Evolutionary conservation across 2,329 filamentous ascomycete species (phyloP).

Genomic region (Diplodia seriata): DNA sequence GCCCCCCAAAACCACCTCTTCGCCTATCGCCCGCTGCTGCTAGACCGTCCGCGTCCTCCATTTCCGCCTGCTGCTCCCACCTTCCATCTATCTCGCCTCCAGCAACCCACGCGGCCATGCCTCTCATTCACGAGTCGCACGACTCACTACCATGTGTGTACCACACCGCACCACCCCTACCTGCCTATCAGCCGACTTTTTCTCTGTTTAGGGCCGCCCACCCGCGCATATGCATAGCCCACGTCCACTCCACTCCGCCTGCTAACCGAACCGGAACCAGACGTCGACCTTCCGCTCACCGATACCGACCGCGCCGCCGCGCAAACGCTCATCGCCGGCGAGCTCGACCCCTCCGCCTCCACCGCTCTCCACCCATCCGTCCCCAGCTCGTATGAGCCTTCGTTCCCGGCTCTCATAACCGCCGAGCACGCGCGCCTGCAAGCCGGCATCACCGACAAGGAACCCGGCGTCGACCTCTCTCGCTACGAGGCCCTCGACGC

Average conservation of each 20-base stretch:
- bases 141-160: slow-evolving; percentile 79
- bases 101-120: slow-evolving; percentile 57
- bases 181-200: background rate
- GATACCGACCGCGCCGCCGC: slow-evolving; percentile 69
- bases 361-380: slow-evolving; percentile 64
- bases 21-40: background rate
- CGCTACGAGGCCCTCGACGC: slow-evolving; percentile 83
- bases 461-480: slow-evolving; percentile 73
- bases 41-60: background rate
- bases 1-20: background rate
- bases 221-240: slow-evolving; percentile 26
- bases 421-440: slow-evolving; percentile 73
- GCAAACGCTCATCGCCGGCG: slow-evolving; percentile 71
- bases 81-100: slow-evolving; percentile 2
- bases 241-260: slow-evolving; percentile 29
- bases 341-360: slow-evolving; percentile 58
- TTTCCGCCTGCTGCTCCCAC: background rate
- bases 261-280: slow-evolving; percentile 53
- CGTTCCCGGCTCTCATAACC: slow-evolving; percentile 70
- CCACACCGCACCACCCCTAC: slow-evolving; percentile 34
- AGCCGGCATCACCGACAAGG: slow-evolving; percentile 51
- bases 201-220: background rate
- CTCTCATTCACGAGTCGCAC: slow-evolving; percentile 72
- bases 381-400: slow-evolving; percentile 58
- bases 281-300: slow-evolving; percentile 80